Evolutionary conservation across 768 basidiomycete genomes (phyloP).

Genomic region (Amanita brunnescens): DNA sequence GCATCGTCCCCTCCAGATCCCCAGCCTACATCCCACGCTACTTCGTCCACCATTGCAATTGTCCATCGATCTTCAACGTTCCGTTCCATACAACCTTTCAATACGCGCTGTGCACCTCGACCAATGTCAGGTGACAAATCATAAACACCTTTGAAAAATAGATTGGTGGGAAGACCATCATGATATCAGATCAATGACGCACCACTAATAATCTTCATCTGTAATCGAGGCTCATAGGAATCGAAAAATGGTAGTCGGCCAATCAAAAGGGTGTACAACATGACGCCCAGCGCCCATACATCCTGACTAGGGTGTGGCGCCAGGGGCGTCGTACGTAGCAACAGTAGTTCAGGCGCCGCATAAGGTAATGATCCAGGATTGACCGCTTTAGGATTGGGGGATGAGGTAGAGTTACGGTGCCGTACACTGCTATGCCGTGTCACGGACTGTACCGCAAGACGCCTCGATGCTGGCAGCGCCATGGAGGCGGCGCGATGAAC

Average conservation of each 20-base stretch:
- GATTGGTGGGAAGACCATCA: constrained; percentile 1
- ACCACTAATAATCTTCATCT: constrained; percentile 88
- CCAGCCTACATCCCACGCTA: constrained; percentile 76
- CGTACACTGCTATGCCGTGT: constrained; percentile 38
- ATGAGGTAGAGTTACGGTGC: constrained; percentile 38
- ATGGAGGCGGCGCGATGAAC: constrained; percentile 35
- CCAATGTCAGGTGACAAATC: constrained; percentile 49
- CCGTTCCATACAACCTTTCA: constrained; percentile 73
- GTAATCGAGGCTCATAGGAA: constrained; percentile 83
- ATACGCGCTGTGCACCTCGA: constrained; percentile 55
- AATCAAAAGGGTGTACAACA: constrained; percentile 78
- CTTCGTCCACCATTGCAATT: constrained; percentile 71
- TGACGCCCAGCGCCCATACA: constrained; percentile 91
- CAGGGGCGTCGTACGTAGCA: constrained; percentile 30
- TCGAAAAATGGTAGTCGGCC: constrained; percentile 86
- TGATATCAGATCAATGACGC: constrained; percentile 17
- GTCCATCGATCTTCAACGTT: constrained; percentile 61
- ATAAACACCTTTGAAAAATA: constrained; percentile 43
- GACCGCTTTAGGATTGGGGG: constrained; percentile 11
- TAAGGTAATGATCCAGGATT: constrained; percentile 87
- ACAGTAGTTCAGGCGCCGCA: constrained; percentile 80
- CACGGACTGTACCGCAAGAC: constrained; percentile 24
- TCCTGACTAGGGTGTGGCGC: constrained; percentile 71
- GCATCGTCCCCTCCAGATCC: constrained; percentile 42
- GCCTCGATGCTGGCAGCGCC: constrained; percentile 21